These are phyloP conservation scores for Turritis glabra DNA, from an alignment of 345 rosid genomes.

Conservation along the genomic window DNA sequence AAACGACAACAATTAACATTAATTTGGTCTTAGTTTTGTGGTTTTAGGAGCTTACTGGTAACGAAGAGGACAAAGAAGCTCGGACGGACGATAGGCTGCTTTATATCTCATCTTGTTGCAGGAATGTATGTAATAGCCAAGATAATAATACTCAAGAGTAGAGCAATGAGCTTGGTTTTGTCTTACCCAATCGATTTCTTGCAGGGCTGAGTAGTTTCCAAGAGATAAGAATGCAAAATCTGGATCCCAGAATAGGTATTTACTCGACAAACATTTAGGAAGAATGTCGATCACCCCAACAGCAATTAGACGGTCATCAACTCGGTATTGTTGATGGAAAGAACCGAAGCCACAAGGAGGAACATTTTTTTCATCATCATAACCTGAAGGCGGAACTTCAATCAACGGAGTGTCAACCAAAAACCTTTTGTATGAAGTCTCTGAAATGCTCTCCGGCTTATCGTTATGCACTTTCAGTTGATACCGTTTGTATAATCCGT, in stretches of 20 bases:
- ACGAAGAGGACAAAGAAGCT: constrained; percentile 91
- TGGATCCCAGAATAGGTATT: constrained; percentile 96
- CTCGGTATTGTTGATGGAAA: constrained; percentile 88
- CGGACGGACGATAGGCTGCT: constrained; percentile 87
- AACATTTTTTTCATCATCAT: constrained; percentile 48
- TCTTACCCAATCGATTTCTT: constrained; percentile 81
- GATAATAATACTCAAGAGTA: constrained; percentile 84
- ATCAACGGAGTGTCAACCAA: constrained; percentile 86
- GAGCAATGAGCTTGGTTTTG: constrained; percentile 69
- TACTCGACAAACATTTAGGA: constrained; percentile 90
- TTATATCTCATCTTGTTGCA: constrained; percentile 97
- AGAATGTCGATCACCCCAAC: constrained; percentile 92
- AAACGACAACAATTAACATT: background rate
- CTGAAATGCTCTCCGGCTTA: constrained; percentile 59
- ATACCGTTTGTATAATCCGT: constrained; percentile 67
- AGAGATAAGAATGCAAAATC: constrained; percentile 76
- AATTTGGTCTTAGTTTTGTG: background rate
- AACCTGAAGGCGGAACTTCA: constrained; percentile 60
- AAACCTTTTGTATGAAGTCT: constrained; percentile 63
- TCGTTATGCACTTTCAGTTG: constrained; percentile 86
- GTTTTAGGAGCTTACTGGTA: constrained; percentile 59
- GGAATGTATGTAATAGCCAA: constrained; percentile 96
- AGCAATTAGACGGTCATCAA: constrained; percentile 80
- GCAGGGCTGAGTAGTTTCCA: constrained; percentile 90
- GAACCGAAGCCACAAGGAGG: constrained; percentile 92